A percentile compares a stretch with the other conserved stretches of the same genome.
Conservation (phyloP, 768 basidiomycete genomes). For the Gloeopeniophorella convolvens region DNA sequence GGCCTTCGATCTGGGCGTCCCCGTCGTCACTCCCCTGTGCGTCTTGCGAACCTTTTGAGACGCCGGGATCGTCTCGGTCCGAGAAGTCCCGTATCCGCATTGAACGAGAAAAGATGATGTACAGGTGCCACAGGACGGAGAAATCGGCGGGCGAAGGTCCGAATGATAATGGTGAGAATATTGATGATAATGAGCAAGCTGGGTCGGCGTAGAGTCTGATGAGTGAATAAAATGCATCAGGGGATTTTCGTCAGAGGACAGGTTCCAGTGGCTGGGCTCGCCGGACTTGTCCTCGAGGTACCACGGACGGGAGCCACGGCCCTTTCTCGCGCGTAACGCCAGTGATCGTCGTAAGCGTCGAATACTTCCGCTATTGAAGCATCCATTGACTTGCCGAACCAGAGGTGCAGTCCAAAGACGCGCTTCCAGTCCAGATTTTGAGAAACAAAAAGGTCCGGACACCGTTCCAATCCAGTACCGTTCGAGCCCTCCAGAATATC, state of each 20-base stretch:
- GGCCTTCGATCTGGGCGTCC: slow-evolving; percentile 57
- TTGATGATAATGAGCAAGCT: slow-evolving; percentile 57
- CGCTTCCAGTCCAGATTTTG: slow-evolving; percentile 90
- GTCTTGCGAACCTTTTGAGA: slow-evolving; percentile 30
- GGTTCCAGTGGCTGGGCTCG: slow-evolving; percentile 33
- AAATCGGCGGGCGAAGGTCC: slow-evolving; percentile 71
- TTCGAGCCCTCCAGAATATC: slow-evolving; percentile 49
- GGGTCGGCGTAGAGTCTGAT: slow-evolving; percentile 75
- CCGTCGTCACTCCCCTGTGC: slow-evolving; percentile 39
- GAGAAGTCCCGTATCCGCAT: slow-evolving; percentile 81
- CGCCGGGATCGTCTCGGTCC: slow-evolving; percentile 58
- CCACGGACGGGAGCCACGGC: slow-evolving; percentile 53
- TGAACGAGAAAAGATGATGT: slow-evolving; percentile 77
- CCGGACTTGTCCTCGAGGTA: slow-evolving; percentile 34
- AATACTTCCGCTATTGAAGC: slow-evolving; percentile 67
- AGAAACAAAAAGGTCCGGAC: slow-evolving; percentile 54
- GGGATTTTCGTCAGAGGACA: slow-evolving; percentile 38
- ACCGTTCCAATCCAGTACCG: slow-evolving; percentile 45
- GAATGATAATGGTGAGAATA: slow-evolving; percentile 69
- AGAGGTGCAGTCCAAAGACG: slow-evolving; percentile 82
- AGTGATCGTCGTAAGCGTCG: slow-evolving; percentile 46
- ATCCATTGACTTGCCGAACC: slow-evolving; percentile 75
- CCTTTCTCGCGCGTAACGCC: slow-evolving; percentile 33
- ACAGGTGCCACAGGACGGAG: slow-evolving; percentile 88
- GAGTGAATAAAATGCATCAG: slow-evolving; percentile 76